These are phyloP conservation scores for Hansfordia pulvinata DNA, from an alignment of 2,329 filamentous ascomycete genomes.

Conservation along the genomic window DNA sequence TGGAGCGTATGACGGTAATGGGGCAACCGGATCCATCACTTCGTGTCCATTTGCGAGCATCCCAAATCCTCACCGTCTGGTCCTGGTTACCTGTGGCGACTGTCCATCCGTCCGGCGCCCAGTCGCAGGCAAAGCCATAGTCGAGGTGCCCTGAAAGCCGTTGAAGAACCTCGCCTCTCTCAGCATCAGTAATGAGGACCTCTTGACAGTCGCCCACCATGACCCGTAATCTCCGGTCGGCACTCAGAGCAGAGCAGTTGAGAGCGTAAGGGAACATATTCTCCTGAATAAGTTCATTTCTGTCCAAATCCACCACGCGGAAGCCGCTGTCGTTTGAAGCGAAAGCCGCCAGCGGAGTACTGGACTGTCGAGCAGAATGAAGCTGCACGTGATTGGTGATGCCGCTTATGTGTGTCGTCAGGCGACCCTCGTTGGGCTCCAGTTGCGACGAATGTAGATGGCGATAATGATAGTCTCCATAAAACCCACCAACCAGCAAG, in stretches of 20 bases:
- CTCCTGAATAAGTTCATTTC: constrained; percentile 42
- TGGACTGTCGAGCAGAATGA: constrained; percentile 35
- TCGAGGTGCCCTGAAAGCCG: constrained; percentile 52
- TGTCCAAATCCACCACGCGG: constrained; percentile 42
- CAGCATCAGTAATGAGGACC: constrained; percentile 55
- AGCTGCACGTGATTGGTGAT: constrained; percentile 55
- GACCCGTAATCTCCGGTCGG: constrained; percentile 56
- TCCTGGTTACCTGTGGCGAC: constrained; percentile 71
- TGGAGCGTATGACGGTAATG: constrained; percentile 41
- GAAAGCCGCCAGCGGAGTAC: constrained; percentile 41
- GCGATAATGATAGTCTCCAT: constrained; percentile 38
- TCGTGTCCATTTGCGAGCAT: constrained; percentile 54
- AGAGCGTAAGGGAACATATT: constrained; percentile 44
- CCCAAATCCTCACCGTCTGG: constrained; percentile 60
- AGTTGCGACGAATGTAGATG: constrained; percentile 25
- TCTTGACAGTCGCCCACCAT: constrained; percentile 58
- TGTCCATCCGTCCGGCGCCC: constrained; percentile 64
- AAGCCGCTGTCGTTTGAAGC: constrained; percentile 49
- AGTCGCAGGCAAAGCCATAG: constrained; percentile 65
- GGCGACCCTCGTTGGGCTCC: constrained; percentile 27
- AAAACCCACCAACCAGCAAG: constrained; percentile 46
- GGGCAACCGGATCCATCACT: constrained; percentile 32
- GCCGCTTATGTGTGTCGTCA: constrained; percentile 33
- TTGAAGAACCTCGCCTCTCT: constrained; percentile 45
- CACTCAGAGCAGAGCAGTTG: constrained; percentile 62